Evolutionary conservation across 2,329 filamentous ascomycete genomes (phyloP), one percentile per base, ranked within the genome.

Genomic region (Botryotinia globosa): DNA sequence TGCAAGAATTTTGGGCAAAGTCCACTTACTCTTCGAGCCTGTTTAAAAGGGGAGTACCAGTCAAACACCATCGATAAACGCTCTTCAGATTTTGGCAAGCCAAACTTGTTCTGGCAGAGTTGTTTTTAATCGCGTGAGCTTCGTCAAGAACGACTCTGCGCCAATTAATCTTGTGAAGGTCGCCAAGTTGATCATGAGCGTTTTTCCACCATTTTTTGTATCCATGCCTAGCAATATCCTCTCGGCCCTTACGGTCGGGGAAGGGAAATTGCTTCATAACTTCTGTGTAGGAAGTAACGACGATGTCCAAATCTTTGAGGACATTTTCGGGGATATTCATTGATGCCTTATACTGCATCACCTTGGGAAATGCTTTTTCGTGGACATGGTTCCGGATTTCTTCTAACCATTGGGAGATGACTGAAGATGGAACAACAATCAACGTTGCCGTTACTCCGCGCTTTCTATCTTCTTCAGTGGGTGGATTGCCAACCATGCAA

Each of bases 181-280:
- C 66, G 0, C 82, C 83, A 5, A 83, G 77, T 0, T 81, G 65
- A 0, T 77, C 74, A 1, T 80, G 76, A 9, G 77, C 84, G 0
- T 78, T 73, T 0, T 76, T 29, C 18, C 76, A 73, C 80, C 82
- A 84, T 77, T 81, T 86, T 0, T 77, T 73, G 0, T 75, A 76
- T 7, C 77, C 75, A 34, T 65, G 48, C 18, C 39, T 32, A 4
- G 48, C 92, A 77, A 98, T 97, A 81, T 92, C 92, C 76, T 96
- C 91, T 80, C 97, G 93, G 69, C 95, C 93, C 77, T 91, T 87
- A 81, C 97, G 97, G 97, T 95, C 79, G 96, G 97, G 79, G 97
- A 94, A 77, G 95, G 86, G 83, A 93, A 98, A 8, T 93, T 95
- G 1, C 93, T 73, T 76, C 76, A 77, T 76, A 8, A 81, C 78